phyloP scores from a whole-genome alignment of 148 eudicot genomes.

The Bassia scoparia region DNA sequence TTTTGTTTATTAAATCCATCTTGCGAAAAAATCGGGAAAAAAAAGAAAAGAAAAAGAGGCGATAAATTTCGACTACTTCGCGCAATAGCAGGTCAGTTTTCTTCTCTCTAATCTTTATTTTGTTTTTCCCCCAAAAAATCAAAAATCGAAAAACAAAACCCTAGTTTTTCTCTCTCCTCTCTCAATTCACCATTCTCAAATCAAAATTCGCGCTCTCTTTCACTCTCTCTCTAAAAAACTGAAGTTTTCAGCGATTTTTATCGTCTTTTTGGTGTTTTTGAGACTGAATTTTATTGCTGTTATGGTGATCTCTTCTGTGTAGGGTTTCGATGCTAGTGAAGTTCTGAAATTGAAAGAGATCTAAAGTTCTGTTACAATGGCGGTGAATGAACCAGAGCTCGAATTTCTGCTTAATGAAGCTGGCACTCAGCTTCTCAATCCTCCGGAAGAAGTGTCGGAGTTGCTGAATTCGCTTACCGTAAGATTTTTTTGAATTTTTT shows the following conservation, averaged over 20 bases:
- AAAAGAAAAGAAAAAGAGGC: neutral
- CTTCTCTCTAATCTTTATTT: neutral
- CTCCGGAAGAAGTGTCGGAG: conserved; percentile 42
- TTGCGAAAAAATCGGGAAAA: neutral
- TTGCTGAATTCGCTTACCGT: conserved; percentile 62
- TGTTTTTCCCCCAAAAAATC: conserved; percentile 13
- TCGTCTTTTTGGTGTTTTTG: neutral
- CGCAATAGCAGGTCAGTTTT: neutral
- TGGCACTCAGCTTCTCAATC: conserved; percentile 51
- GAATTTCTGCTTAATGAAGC: conserved; percentile 45
- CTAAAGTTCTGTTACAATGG: conserved; percentile 30
- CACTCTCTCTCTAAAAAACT: neutral
- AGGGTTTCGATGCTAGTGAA: conserved; percentile 16
- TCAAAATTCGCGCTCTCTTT: conserved; percentile 3
- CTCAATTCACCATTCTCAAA: neutral
- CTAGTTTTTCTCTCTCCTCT: conserved; percentile 19
- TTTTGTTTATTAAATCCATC: conserved; percentile 4
- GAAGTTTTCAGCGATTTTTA: neutral
- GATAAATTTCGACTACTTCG: conserved; percentile 2
- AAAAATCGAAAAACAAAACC: conserved; percentile 25
- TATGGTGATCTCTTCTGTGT: conserved; percentile 1
- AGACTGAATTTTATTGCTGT: neutral
- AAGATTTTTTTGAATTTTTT: conserved; percentile 25
- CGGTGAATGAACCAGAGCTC: conserved; percentile 40
- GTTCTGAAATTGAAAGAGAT: conserved; percentile 21